Base-by-base conservation (phyloP, 345 rosid species). In the Citrus mangshanensis region DNA sequence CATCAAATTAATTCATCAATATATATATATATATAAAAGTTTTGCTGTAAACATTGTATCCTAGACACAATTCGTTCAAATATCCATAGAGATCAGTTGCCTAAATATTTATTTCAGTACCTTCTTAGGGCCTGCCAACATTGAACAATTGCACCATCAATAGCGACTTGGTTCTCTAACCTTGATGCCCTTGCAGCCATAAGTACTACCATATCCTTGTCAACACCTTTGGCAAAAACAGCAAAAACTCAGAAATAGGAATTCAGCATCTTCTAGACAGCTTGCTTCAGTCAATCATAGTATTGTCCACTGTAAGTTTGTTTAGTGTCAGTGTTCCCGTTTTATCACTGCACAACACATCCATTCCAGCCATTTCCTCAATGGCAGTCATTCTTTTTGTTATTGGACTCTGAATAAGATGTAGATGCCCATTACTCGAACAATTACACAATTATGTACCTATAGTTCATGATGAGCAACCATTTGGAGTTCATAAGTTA, bases 311-410 rank as follows among this genome's bases (percentile, higher is more conserved):
- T 21, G 88, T 81, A 65, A 86, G 84, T 77, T 79, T 86, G 80
- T 83, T 83, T 22, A 86, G 86, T 9, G 86, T 86, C 51, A 81
- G 40, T n/a, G 85, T 86, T 68, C 86, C 86, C 14, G 86, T 83
- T 70, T 86, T 86, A 64, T 86, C 88, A 74, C 86, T 83, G 85
- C 88, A 83, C 22, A 86, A 81, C 37, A 86, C 83, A 73, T 86
- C 86, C 88, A 86, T 83, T 73, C 88, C 88, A 38, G 86, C 88
- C 86, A 83, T 83, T 79, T 86, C 87, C 66, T 86, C 89, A 34
- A 86, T 86, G 18, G 89, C 89, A 0, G 87, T 86, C 89, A 84
- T 84, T 78, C 87, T 76, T 76, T 86, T 82, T 22, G 89, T 86
- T 70, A 82, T 84, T 42, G 86, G 86, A 49, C 87, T 85, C 81